These are phyloP conservation scores for Sphagnum fallax DNA, from an alignment of 228 moss, liverwort and hornwort genomes.

Conservation along the genomic window DNA sequence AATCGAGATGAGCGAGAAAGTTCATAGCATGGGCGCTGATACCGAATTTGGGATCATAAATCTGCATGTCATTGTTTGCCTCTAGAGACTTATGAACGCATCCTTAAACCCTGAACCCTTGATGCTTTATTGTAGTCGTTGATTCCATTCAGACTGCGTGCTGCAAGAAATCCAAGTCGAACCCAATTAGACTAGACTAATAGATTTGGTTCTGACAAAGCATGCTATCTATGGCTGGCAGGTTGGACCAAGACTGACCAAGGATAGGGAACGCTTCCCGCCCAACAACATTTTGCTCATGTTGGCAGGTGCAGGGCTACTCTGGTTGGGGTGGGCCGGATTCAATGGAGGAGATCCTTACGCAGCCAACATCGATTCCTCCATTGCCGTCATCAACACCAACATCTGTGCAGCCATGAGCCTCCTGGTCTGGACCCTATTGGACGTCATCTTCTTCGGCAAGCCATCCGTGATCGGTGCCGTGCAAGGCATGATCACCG, in stretches of 20 bases:
- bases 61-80: not conserved
- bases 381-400: conserved; percentile 69
- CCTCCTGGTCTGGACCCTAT: conserved; percentile 51
- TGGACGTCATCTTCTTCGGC: conserved; percentile 49
- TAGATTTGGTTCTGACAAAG: no score
- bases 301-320: conserved; percentile 63
- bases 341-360: conserved; percentile 81
- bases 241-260: conserved; percentile 62
- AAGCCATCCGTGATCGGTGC: conserved; percentile 76
- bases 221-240: conserved; percentile 9
- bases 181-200: no score
- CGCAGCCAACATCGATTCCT: conserved; percentile 50
- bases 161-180: not conserved
- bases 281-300: conserved; percentile 72
- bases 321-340: conserved; percentile 82
- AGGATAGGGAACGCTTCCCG: conserved; percentile 55
- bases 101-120: not conserved
- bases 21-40: no score
- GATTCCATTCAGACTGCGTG: no score
- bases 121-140: not conserved
- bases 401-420: conserved; percentile 73
- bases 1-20: no score
- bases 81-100: not conserved
- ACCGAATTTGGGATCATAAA: no score
- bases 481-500: conserved; percentile 88